Conservation (phyloP, 495 filamentous ascomycete genomes). For the Penicillium bovifimosum region DNA sequence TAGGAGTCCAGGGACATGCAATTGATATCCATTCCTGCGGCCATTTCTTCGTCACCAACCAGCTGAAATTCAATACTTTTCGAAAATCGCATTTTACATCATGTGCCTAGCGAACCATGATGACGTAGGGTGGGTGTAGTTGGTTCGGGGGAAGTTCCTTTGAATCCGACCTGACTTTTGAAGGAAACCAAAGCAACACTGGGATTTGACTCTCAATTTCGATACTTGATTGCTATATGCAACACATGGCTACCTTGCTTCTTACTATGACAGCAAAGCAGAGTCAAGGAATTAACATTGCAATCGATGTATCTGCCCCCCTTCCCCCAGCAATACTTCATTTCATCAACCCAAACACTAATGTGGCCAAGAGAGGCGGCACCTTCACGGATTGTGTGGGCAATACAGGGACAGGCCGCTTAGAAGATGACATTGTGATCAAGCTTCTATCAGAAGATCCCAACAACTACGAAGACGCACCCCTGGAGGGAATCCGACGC, state of each 20-base stretch:
- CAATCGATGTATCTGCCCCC: conserved; percentile 19
- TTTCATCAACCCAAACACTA: background rate
- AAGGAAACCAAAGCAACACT: background rate
- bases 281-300: conserved; percentile 20
- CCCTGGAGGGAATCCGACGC: conserved; percentile 75
- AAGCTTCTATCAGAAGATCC: conserved; percentile 81
- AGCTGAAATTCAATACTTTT: background rate
- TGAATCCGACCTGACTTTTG: too few species aligned
- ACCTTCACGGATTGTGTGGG: conserved; percentile 28
- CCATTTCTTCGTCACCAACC: background rate
- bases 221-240: background rate
- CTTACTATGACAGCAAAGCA: background rate
- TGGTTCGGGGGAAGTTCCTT: too few species aligned
- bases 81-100: background rate
- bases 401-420: conserved; percentile 18
- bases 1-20: too few species aligned
- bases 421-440: conserved; percentile 54
- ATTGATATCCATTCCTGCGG: background rate
- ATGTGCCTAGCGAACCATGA: background rate
- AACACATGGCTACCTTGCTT: background rate
- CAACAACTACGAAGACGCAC: conserved; percentile 74
- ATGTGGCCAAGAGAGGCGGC: conserved; percentile 14
- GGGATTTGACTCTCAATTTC: background rate
- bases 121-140: background rate
- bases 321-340: background rate